Conservation (phyloP, 352 stramenopile genomes). For the Phytophthora crassamura region DNA sequence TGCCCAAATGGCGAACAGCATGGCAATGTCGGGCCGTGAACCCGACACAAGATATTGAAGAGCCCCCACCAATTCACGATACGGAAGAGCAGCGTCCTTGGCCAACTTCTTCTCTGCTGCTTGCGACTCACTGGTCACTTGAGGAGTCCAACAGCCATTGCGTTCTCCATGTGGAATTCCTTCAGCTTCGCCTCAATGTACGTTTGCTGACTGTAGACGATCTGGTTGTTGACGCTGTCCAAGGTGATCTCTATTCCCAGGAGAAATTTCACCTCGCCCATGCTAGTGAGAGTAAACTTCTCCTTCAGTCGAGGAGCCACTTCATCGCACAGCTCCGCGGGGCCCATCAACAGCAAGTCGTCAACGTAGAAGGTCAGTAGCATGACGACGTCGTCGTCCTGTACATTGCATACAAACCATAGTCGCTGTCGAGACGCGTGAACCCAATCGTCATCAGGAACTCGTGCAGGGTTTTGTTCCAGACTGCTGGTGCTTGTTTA, state of each 20-base stretch:
- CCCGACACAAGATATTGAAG: constrained; percentile 8
- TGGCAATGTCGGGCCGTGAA: constrained; percentile 7
- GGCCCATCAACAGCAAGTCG: constrained; percentile 17
- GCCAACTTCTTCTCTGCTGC: background rate
- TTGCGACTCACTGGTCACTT: constrained; percentile 5
- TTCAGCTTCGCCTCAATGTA: constrained; percentile 16
- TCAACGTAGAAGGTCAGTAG: constrained; percentile 18
- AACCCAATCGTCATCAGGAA: constrained; percentile 7
- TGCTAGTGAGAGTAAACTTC: constrained; percentile 24
- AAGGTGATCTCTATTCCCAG: constrained; percentile 14
- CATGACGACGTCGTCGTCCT: constrained; percentile 3
- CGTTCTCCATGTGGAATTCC: background rate
- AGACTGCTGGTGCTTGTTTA: constrained; percentile 19
- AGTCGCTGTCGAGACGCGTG: constrained; percentile 7
- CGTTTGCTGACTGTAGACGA: constrained; percentile 6
- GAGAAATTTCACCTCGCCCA: constrained; percentile 22
- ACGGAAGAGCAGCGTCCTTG: background rate
- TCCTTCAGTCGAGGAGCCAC: background rate
- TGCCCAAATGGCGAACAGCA: background rate
- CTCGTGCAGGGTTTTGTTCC: constrained; percentile 15
- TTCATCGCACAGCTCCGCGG: background rate
- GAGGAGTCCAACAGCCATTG: constrained; percentile 4
- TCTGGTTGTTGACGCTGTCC: background rate
- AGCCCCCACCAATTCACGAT: too few relatives aligned
- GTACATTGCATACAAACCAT: constrained; percentile 13